Evolutionary conservation across 768 basidiomycete genomes (phyloP).

Genomic region (Peribolospora baueri): DNA sequence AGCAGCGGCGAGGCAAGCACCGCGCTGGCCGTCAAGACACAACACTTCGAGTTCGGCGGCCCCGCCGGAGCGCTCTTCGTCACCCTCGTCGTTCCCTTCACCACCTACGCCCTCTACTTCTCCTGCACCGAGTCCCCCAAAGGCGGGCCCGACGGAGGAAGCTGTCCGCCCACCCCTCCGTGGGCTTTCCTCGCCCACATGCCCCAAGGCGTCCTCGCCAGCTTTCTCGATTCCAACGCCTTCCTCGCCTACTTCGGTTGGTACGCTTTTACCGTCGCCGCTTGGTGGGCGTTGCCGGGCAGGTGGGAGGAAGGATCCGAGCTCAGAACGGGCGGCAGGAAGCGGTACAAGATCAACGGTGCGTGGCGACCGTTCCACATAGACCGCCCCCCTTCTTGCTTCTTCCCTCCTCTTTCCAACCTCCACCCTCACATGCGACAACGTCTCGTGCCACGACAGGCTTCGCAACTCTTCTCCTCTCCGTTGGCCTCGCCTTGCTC

Average conservation of each 20-base stretch:
- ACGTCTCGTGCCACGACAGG: conserved; percentile 26
- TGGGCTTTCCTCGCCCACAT: conserved; percentile 22
- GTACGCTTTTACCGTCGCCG: conserved; percentile 64
- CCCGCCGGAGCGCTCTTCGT: conserved; percentile 44
- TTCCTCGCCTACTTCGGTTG: conserved; percentile 52
- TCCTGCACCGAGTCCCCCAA: conserved; percentile 35
- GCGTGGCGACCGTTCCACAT: conserved; percentile 11
- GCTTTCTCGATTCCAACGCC: conserved; percentile 26
- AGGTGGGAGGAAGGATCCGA: conserved; percentile 44
- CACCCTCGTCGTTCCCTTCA: conserved; percentile 41
- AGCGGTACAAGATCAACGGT: conserved; percentile 88
- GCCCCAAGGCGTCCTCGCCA: conserved; percentile 22
- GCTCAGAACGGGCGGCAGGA: conserved; percentile 48
- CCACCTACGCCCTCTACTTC: conserved; percentile 52
- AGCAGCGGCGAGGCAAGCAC: not conserved
- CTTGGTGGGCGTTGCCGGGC: conserved; percentile 57
- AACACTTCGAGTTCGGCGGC: conserved; percentile 55
- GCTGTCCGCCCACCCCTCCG: conserved; percentile 42
- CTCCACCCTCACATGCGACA: not conserved
- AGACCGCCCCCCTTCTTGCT: not conserved
- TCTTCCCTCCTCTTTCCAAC: not conserved
- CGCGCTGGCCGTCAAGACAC: conserved; percentile 31
- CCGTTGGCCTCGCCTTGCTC: conserved; percentile 47
- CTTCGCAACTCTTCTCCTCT: conserved; percentile 61
- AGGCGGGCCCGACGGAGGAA: conserved; percentile 15